A percentile compares a stretch with the other conserved stretches of the same genome.
phyloP scores from a whole-genome alignment of 2,329 filamentous ascomycete species.

The Colletotrichum orbiculare region DNA sequence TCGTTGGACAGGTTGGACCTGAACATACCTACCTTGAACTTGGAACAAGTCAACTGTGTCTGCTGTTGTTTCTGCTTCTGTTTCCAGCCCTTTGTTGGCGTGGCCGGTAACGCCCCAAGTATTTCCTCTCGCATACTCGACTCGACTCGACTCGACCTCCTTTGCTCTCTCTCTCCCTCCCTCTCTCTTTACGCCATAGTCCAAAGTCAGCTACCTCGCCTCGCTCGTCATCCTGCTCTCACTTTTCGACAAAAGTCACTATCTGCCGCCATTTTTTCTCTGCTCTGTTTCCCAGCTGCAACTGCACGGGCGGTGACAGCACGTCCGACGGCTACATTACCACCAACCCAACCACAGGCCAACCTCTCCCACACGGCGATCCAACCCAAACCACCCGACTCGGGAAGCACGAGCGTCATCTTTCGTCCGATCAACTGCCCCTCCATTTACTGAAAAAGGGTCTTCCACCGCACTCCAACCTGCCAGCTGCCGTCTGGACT shows the following conservation, averaged over 20 bases:
- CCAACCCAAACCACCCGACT: slow-evolving; percentile 1
- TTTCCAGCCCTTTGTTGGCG: too few relatives aligned
- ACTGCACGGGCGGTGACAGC: slow-evolving; percentile 25
- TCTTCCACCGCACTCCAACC: slow-evolving; percentile 5
- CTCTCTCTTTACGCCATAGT: slow-evolving; percentile 1
- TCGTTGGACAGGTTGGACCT: too few relatives aligned
- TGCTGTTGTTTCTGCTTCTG: too few relatives aligned
- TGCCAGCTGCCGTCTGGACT: slow-evolving; percentile 10
- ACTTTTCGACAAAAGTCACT: slow-evolving; percentile 29
- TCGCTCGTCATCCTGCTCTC: neutral
- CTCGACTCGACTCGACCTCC: neutral
- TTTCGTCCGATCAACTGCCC: slow-evolving; percentile 31
- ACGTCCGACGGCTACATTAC: neutral
- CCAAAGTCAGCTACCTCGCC: slow-evolving; percentile 12
- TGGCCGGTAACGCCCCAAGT: too few relatives aligned
- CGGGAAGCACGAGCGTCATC: slow-evolving; percentile 19
- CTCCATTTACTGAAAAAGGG: slow-evolving; percentile 26
- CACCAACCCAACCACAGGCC: slow-evolving; percentile 27
- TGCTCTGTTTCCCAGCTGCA: slow-evolving; percentile 11
- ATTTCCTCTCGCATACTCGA: neutral
- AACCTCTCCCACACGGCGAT: slow-evolving; percentile 26
- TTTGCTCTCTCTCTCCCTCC: neutral
- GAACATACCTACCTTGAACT: too few relatives aligned
- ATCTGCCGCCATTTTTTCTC: slow-evolving; percentile 11
- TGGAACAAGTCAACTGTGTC: too few relatives aligned